Base-by-base conservation (phyloP, 2,329 filamentous ascomycete species). In the Fragosphaeria purpurea region DNA sequence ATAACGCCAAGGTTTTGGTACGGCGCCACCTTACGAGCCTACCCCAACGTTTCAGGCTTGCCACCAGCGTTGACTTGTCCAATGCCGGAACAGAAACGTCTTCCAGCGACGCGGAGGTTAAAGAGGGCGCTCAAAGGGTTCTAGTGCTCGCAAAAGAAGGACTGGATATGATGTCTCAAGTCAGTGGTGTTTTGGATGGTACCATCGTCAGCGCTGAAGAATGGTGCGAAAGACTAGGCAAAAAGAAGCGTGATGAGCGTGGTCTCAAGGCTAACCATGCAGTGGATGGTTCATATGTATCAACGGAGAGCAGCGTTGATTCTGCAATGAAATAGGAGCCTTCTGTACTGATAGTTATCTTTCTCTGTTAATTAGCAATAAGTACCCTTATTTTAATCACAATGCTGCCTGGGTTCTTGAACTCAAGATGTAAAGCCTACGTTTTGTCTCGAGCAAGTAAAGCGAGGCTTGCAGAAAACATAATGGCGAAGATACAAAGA, bases 81-180 rank as follows among this genome's bases (percentile, higher is more conserved):
- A 22, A 22, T 22, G 2, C 22, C 22, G 22, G 22, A 22, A 22
- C 22, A 22, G 22, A 22, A 22, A 22, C 22, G 22, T 22, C 22
- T 22, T 22, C 46, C 31, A 52, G 41, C 44, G 53, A 55, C 48
- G 49, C 65, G 49, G 68, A 71, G 44, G 66, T 71, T 10, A 67
- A 69, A 2, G 76, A 82, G 32, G 74, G 75, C 47, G 89, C 88
- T 0, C 84, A 89, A 58, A 77, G 85, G 41, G 89, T 94, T 50
- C 70, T 97, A 10, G 81, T 93, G 1, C 80, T 97, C 47, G 91
- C 91, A 6, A 86, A 85, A 60, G 91, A 97, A 64, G 88, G 90
- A 0, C 73, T 97, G 11, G 89, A 96, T 59, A 95, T 97, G 85
- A 89, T 97, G 76, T 79, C 82, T 1, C 89, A 96, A 64, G 88